phyloP scores from a whole-genome alignment of 371 early-diverging fungal genomes.

The Gilbertella persicaria region DNA sequence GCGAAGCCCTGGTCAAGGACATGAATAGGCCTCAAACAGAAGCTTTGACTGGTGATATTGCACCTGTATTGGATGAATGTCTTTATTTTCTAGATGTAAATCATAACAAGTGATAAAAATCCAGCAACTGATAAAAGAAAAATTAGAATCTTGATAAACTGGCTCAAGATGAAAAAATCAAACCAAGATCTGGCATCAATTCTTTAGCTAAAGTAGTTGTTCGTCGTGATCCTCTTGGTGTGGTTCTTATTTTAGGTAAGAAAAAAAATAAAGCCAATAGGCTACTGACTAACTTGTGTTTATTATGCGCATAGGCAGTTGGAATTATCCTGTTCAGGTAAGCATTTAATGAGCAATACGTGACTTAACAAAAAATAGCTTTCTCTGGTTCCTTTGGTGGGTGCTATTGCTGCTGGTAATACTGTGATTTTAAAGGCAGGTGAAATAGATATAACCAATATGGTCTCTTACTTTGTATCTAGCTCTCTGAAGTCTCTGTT shows the following conservation, averaged over 20 bases:
- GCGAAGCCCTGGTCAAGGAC: constrained; percentile 67
- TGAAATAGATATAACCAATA: not conserved
- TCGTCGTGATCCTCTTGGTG: constrained; percentile 79
- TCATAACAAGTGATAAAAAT: too few species aligned
- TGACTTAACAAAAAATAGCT: constrained; percentile 7
- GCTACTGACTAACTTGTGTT: too few species aligned
- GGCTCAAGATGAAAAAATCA: constrained; percentile 52
- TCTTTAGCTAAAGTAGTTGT: constrained; percentile 50
- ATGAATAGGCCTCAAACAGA: constrained; percentile 61
- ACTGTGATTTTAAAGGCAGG: constrained; percentile 70
- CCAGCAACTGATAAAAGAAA: too few species aligned
- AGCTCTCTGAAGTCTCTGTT: constrained; percentile 78
- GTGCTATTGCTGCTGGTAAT: constrained; percentile 93
- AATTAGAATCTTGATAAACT: constrained; percentile 63
- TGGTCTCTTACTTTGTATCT: not conserved
- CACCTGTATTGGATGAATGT: constrained; percentile 56
- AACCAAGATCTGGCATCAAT: constrained; percentile 32
- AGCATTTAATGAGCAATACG: too few species aligned
- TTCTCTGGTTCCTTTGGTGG: constrained; percentile 38
- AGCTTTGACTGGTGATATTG: constrained; percentile 64
- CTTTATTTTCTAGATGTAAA: constrained; percentile 43
- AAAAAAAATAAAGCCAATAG: not conserved
- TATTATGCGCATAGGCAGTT: constrained; percentile 30
- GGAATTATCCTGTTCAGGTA: constrained; percentile 55
- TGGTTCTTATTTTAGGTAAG: constrained; percentile 60